Base-by-base conservation (phyloP, 371 early-diverging fungal genomes). In the Actinomucor elegans region DNA sequence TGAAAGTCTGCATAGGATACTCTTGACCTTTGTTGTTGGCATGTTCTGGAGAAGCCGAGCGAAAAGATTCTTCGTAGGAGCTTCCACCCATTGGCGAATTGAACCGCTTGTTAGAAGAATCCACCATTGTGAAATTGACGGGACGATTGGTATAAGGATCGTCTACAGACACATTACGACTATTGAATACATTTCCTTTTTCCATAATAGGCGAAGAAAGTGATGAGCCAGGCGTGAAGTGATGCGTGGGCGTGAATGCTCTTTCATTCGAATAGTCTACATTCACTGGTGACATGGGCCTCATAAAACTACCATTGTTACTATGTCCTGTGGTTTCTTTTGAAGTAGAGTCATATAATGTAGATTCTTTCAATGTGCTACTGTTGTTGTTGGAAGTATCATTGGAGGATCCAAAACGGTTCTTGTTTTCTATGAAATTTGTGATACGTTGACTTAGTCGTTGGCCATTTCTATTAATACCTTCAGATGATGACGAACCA, bases 261-360 rank as follows among this genome's bases (percentile, higher is more conserved):
- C 57, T 26, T 36, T 32, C 24, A 52, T 23, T 27, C 1, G 65
- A 56, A 34, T 63, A 61, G 36, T 67, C 66, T 3, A 67, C 74
- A 41, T 64, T 52, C 0, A 74, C 45, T 6, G 71, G 75, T 10
- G 67, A 61, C 75, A 75, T 75, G 17, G 69, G 56, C 5, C 71
- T 64, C 48, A 71, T 40, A 41, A 66, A 71, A 6, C 58, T 51
- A 20, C 46, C 55, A 14, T 43, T 47, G 17, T 38, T 59, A 12
- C 46, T 27, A 23, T 43, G 21, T 23, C 33, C 50, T 24, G 33
- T 15, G 24, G 21, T 18, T 44, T 18, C 18, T 12, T 21, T 40
- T 40, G 40, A 21, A 3, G 23, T 40, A 8, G 40, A 24, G 12
- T 40, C 40, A 24, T 40, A 40, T 11, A 40, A 8, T 1, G 40